Conservation (phyloP, 164 flowering plant genomes). For the Sextonia rubra region DNA sequence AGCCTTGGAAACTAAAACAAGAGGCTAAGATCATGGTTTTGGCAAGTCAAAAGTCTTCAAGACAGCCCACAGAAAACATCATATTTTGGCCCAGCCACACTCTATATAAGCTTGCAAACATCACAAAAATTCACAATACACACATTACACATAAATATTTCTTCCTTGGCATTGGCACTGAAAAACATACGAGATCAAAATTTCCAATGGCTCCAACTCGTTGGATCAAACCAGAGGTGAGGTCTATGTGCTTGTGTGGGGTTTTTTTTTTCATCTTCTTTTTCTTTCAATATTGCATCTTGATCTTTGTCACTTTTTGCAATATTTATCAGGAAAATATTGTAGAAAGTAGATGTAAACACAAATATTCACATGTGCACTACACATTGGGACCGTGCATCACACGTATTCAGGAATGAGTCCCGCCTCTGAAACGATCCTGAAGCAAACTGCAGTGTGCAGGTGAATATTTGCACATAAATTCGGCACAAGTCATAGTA, state of each 20-base stretch:
- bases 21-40: conserved; percentile 7
- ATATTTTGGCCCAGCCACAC: neutral
- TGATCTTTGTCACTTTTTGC: neutral
- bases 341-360: too few relatives aligned
- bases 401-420: too few relatives aligned
- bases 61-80: conserved; percentile 8
- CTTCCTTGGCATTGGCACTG: neutral
- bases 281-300: neutral
- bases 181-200: neutral
- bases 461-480: too few relatives aligned
- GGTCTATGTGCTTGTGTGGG: neutral
- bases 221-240: conserved; percentile 68
- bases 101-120: neutral
- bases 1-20: neutral
- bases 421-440: too few relatives aligned
- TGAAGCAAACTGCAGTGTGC: too few relatives aligned
- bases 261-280: neutral
- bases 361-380: too few relatives aligned
- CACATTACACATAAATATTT: neutral
- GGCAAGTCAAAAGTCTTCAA: neutral
- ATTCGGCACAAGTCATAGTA: too few relatives aligned
- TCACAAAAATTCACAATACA: neutral
- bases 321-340: too few relatives aligned
- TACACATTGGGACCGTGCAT: too few relatives aligned
- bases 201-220: conserved; percentile 24